phyloP scores from a whole-genome alignment of 2,329 filamentous ascomycete species.

The Pochonia chlamydosporia region DNA sequence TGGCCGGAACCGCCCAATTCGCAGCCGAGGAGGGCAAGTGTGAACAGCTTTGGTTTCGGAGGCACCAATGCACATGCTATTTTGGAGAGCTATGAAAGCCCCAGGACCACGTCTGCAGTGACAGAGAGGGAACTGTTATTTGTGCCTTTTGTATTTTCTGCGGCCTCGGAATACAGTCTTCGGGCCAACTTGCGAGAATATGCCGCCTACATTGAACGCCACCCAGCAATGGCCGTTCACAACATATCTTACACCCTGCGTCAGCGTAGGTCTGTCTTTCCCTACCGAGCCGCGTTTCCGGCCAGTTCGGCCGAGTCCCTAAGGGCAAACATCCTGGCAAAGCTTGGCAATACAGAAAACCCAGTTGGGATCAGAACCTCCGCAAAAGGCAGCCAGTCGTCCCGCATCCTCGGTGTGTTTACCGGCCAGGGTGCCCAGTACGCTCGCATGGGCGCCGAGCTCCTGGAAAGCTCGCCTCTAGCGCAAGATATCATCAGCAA shows the following conservation, averaged over 20 bases:
- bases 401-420: conserved; percentile 21
- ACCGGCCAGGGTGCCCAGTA: conserved; percentile 29
- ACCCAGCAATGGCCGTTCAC: too few relatives aligned
- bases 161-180: not conserved
- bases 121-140: not conserved
- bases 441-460: conserved; percentile 23
- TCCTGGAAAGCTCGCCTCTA: conserved; percentile 8
- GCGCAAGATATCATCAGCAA: not conserved
- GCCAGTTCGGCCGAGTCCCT: too few relatives aligned
- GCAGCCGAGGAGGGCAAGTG: conserved; percentile 30
- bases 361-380: too few relatives aligned
- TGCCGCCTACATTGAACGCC: not conserved
- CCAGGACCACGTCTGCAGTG: not conserved
- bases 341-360: too few relatives aligned
- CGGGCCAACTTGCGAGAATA: not conserved
- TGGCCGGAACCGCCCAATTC: conserved; percentile 15
- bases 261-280: too few relatives aligned
- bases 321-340: too few relatives aligned
- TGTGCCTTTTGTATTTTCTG: not conserved
- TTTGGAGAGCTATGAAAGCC: conserved; percentile 19
- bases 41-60: conserved; percentile 46
- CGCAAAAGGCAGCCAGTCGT: not conserved
- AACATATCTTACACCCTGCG: too few relatives aligned
- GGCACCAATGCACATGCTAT: conserved; percentile 43
- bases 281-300: not conserved